Evolutionary conservation across 768 basidiomycete genomes (phyloP).

Genomic region (Russula lepida): DNA sequence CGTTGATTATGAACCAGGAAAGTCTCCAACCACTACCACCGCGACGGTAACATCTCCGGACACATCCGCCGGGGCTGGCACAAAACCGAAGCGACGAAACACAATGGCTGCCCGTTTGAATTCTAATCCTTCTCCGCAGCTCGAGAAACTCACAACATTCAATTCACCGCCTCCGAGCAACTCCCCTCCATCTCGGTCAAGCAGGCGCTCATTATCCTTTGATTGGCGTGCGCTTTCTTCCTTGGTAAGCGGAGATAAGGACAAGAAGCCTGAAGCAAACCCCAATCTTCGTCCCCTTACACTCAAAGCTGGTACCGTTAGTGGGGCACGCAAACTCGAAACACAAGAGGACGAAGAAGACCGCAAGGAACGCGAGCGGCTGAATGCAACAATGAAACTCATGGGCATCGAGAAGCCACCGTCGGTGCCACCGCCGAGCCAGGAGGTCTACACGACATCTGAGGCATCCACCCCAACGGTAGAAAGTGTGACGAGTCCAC

Average conservation of each 20-base stretch:
- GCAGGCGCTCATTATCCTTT: constrained; percentile 74
- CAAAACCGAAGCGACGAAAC: constrained; percentile 56
- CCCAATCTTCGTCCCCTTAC: constrained; percentile 62
- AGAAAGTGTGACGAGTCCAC: constrained; percentile 27
- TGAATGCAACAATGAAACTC: constrained; percentile 86
- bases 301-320: constrained; percentile 56
- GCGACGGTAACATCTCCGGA: constrained; percentile 31
- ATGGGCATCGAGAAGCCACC: constrained; percentile 77
- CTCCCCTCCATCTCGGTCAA: constrained; percentile 26
- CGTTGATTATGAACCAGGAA: constrained; percentile 78
- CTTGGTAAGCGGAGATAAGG: constrained; percentile 58
- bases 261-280: constrained; percentile 50
- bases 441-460: constrained; percentile 37
- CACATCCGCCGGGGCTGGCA: constrained; percentile 24
- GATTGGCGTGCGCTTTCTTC: constrained; percentile 77
- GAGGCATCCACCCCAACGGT: constrained; percentile 23
- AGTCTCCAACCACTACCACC: constrained; percentile 41
- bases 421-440: constrained; percentile 33
- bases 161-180: constrained; percentile 23
- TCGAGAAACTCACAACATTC: constrained; percentile 31
- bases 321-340: constrained; percentile 70
- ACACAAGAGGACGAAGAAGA: constrained; percentile 92
- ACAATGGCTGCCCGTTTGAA: constrained; percentile 37
- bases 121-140: constrained; percentile 29
- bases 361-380: constrained; percentile 72